Percentiles rank a stretch among this genome's conserved stretches.
These are phyloP conservation scores for Arthrobotrys pseudoclavata DNA, from an alignment of 2,329 filamentous ascomycete species.

Conservation along the genomic window DNA sequence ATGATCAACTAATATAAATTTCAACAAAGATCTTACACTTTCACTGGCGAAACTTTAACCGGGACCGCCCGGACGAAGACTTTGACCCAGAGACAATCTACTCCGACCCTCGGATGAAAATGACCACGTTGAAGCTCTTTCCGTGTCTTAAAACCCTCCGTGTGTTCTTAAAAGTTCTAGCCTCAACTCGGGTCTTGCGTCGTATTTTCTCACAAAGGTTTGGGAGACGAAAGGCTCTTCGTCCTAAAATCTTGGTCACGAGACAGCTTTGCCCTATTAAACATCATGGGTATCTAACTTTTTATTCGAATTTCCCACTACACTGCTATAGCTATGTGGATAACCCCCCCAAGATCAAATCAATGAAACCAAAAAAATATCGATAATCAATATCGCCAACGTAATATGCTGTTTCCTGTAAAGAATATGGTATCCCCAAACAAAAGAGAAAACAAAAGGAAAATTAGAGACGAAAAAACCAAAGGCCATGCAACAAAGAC, in stretches of 20 bases:
- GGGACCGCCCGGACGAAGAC: neutral
- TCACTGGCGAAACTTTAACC: neutral
- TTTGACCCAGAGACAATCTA: neutral
- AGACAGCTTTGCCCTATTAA: too few relatives aligned
- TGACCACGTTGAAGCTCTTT: neutral
- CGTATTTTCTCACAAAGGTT: too few relatives aligned
- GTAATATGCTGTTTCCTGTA: slow-evolving; percentile 26
- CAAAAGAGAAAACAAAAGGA: slow-evolving; percentile 7
- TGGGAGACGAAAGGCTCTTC: neutral
- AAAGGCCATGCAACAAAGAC: slow-evolving; percentile 8
- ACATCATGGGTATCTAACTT: slow-evolving; percentile 13
- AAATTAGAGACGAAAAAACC: neutral
- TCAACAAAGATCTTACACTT: neutral
- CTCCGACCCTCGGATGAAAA: neutral
- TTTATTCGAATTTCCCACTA: slow-evolving; percentile 6
- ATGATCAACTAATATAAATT: neutral
- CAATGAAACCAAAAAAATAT: slow-evolving; percentile 3
- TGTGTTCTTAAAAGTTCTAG: neutral
- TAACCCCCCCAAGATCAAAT: too few relatives aligned
- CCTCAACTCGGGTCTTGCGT: too few relatives aligned
- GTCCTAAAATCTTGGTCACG: too few relatives aligned
- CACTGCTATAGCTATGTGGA: neutral
- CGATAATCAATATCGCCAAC: slow-evolving; percentile 22
- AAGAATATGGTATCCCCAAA: slow-evolving; percentile 31
- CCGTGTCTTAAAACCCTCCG: neutral